phyloP scores from a whole-genome alignment of 768 basidiomycete species.

The Cyathus striatus region DNA sequence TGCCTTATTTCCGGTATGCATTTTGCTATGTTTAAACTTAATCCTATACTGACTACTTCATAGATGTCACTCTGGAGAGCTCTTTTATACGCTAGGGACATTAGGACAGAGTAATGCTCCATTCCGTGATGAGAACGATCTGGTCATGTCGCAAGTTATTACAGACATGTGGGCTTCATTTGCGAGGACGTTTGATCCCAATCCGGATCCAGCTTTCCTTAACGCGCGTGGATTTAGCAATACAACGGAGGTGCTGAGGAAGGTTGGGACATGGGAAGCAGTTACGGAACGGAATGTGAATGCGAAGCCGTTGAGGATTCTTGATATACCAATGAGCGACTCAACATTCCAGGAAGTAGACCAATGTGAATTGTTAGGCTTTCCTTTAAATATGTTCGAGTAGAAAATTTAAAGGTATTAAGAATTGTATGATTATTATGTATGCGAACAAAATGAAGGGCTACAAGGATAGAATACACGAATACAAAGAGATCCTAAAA shows the following conservation, averaged over 20 bases:
- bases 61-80: constrained; percentile 27
- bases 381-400: constrained; percentile 12
- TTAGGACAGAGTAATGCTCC: constrained; percentile 31
- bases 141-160: constrained; percentile 36
- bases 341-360: constrained; percentile 24
- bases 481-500: no score
- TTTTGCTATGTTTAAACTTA: constrained; percentile 26
- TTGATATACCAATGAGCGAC: constrained; percentile 27
- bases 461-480: no score
- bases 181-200: constrained; percentile 42
- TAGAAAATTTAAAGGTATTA: no score
- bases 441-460: no score
- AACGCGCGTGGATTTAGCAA: constrained; percentile 34
- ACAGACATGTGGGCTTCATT: constrained; percentile 44
- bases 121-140: constrained; percentile 42
- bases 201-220: constrained; percentile 35
- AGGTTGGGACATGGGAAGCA: constrained; percentile 26
- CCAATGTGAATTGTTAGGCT: constrained; percentile 33
- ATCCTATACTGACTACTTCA: neutral
- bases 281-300: constrained; percentile 23
- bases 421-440: no score
- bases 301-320: constrained; percentile 21
- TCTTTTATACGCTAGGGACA: constrained; percentile 24
- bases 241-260: constrained; percentile 21
- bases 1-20: constrained; percentile 43